phyloP scores from a whole-genome alignment of 306 rosid genomes.

The Urtica urens region DNA sequence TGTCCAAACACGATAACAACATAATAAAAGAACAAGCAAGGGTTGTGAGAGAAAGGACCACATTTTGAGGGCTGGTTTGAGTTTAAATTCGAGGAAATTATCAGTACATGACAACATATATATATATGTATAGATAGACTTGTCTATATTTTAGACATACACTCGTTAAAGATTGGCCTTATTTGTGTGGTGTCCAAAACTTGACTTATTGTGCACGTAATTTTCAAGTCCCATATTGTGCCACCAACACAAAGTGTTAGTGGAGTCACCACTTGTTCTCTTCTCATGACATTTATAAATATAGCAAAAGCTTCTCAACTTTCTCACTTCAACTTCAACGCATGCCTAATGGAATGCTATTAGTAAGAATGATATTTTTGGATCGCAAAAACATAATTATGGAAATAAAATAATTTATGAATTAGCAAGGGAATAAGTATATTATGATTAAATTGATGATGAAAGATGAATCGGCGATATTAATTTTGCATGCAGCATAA shows the following conservation, averaged over 20 bases:
- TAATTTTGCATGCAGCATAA: too few species aligned
- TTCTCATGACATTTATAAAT: too few species aligned
- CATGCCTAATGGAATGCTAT: too few species aligned
- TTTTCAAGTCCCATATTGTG: background rate
- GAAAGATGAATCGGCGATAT: too few species aligned
- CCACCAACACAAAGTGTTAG: background rate
- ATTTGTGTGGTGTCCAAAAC: constrained; percentile 4
- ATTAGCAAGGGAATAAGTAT: too few species aligned
- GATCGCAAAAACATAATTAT: too few species aligned
- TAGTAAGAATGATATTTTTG: too few species aligned
- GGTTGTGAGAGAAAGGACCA: constrained; percentile 4
- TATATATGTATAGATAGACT: too few species aligned
- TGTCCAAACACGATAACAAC: background rate
- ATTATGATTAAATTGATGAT: too few species aligned
- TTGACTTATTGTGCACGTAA: constrained; percentile 7
- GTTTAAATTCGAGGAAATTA: too few species aligned
- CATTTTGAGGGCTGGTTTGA: background rate
- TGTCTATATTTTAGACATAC: background rate
- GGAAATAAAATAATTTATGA: too few species aligned
- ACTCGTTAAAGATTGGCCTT: background rate
- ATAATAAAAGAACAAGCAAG: background rate
- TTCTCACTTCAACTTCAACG: too few species aligned
- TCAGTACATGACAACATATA: background rate
- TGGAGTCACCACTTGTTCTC: constrained; percentile 1
- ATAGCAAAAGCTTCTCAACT: background rate